Base-by-base conservation (phyloP, 257 asterid genomes). In the Ilex asprella region DNA sequence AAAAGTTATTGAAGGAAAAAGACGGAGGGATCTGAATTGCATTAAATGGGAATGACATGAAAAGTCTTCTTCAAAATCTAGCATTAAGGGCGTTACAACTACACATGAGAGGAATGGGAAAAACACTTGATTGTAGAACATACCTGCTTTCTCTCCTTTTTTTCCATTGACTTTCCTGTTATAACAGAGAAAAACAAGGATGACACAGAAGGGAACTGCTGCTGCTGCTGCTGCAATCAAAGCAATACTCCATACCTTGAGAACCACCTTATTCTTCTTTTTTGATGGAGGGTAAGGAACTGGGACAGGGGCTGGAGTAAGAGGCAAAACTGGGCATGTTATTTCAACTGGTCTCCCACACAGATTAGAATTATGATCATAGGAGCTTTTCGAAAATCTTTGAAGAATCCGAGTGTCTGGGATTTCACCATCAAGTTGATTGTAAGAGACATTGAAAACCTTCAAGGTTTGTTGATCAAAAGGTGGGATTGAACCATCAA, bases 401-500 rank as follows among this genome's bases (percentile, higher is more conserved):
- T 46, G 54, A 51, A 86, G 78, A 53, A 69, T 75, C 13, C 78
- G 51, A 10, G 91, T 84, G 47, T 59, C 76, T 1, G 95, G 95
- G 27, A 86, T 68, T 2, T 67, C 62, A 4, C 95, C 92, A 29
- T 52, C 54, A 0, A 86, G 85, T 66, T 60, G 63, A 66, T 86
- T 86, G 35, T 62, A 55, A 1, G 92, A 86, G 14, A 86, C 83
- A 44, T 86, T 82, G 67, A 86, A 84, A 49, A 52, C 77, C 5
- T 63, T 55, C 41, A 86, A 56, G 1, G 71, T 61, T 32, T 63
- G 72, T 67, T 86, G 95, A 75, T 81, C 16, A 55, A 86, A 84
- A 2, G 92, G 81, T 8, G 95, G 95, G 30, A 82, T 73, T 69
- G 69, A 11, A 58, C 87, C 91, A 12, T 78, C 74, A 39, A 86